Conservation (phyloP, 2,329 filamentous ascomycete genomes). For the Ophiocordyceps camponoti-leonardi region DNA sequence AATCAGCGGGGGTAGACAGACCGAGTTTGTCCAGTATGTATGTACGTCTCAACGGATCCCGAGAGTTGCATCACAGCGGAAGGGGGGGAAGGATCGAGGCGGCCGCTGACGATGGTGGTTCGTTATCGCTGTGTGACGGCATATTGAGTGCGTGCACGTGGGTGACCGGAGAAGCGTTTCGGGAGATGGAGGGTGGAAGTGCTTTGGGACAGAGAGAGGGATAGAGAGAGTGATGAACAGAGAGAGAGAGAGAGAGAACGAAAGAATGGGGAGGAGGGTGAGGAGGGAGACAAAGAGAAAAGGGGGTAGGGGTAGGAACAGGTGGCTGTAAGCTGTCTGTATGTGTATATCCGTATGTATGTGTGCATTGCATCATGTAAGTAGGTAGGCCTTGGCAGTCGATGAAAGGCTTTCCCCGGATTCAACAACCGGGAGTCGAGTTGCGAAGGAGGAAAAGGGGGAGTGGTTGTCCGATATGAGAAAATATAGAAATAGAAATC, state of each 20-base stretch:
- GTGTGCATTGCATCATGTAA: no score
- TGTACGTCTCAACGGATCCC: background rate
- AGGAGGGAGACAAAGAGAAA: background rate
- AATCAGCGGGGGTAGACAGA: slow-evolving; percentile 10
- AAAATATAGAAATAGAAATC: background rate
- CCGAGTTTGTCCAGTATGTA: slow-evolving; percentile 8
- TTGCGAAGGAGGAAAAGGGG: background rate
- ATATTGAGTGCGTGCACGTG: background rate
- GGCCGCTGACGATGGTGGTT: background rate
- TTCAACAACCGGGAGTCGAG: background rate
- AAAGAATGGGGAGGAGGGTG: background rate
- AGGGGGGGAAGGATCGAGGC: background rate
- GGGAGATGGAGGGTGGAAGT: background rate
- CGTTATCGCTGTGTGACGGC: background rate
- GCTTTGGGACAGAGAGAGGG: background rate
- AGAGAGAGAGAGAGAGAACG: background rate
- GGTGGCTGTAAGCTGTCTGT: background rate
- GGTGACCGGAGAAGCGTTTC: background rate
- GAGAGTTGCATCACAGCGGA: background rate
- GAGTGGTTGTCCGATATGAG: background rate
- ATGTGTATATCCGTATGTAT: no score
- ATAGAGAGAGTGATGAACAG: background rate
- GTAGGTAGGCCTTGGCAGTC: no score
- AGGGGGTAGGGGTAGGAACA: background rate
- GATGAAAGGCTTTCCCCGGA: no score